Conservation (phyloP, 2,329 filamentous ascomycete genomes). For the Colletotrichum graminicola region DNA sequence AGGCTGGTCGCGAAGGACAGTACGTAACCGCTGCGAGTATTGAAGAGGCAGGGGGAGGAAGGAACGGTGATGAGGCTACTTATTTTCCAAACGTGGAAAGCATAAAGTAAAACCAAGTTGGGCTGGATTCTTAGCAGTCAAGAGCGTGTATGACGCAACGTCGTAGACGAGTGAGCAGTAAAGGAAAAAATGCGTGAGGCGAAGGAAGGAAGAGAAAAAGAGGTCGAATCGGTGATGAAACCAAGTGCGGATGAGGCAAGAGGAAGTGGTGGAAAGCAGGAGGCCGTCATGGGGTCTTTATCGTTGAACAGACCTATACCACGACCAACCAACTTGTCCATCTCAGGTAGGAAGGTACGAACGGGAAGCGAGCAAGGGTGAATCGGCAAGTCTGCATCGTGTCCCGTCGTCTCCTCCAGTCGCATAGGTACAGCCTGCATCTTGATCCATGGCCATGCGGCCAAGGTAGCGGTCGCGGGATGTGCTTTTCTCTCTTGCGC, state of each 20-base stretch:
- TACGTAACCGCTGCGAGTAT: constrained; percentile 35
- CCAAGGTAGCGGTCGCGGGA: constrained; percentile 37
- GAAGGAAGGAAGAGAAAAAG: constrained; percentile 24
- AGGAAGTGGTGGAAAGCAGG: constrained; percentile 34
- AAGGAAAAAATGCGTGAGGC: constrained; percentile 8
- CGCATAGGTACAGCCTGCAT: constrained; percentile 22
- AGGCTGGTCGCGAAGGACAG: constrained; percentile 35
- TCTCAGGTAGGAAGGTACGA: constrained; percentile 15
- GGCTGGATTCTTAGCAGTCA: constrained; percentile 20
- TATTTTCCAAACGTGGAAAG: constrained; percentile 16
- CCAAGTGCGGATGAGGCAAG: constrained; percentile 34
- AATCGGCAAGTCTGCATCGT: constrained; percentile 16
- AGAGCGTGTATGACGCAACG: constrained; percentile 36
- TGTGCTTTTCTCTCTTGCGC: constrained; percentile 34
- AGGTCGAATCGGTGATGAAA: constrained; percentile 29
- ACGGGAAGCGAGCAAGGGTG: constrained; percentile 9
- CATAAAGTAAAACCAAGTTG: constrained; percentile 21
- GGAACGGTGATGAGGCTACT: constrained; percentile 28
- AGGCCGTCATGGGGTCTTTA: constrained; percentile 41
- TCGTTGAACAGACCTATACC: constrained; percentile 20
- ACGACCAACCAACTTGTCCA: constrained; percentile 13
- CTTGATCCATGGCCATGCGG: constrained; percentile 34
- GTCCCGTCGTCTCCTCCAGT: constrained; percentile 24
- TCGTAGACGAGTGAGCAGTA: constrained; percentile 27
- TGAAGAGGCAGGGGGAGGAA: constrained; percentile 40